Conservation (phyloP, 192 early-diverging fungal species). For the Umbelopsis sp. region DNA sequence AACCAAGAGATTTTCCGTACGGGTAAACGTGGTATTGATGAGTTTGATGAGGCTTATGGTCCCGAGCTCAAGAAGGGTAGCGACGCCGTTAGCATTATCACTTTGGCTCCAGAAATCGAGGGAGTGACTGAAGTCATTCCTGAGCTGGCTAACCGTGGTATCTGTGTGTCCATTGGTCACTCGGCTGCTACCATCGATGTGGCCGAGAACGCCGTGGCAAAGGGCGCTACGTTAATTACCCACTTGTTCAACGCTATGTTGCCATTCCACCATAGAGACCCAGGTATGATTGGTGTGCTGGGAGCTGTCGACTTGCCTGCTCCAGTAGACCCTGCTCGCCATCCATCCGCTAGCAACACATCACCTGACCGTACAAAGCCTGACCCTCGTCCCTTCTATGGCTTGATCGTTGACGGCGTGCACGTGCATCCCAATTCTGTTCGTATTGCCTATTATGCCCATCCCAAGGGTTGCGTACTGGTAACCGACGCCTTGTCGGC, state of each 20-base stretch:
- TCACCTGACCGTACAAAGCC: conserved; percentile 36
- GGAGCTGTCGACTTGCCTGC: conserved; percentile 51
- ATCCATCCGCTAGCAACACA: conserved; percentile 32
- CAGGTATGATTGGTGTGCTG: conserved; percentile 79
- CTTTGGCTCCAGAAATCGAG: conserved; percentile 78
- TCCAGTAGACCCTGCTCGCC: conserved; percentile 17
- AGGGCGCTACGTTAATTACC: conserved; percentile 74
- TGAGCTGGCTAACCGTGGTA: conserved; percentile 61
- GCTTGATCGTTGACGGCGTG: conserved; percentile 83
- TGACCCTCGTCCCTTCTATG: conserved; percentile 75
- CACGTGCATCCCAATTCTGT: conserved; percentile 83
- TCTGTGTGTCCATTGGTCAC: conserved; percentile 71
- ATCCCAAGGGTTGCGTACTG: conserved; percentile 74
- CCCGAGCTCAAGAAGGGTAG: conserved; percentile 45
- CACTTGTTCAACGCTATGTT: conserved; percentile 91
- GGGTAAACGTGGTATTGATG: conserved; percentile 60
- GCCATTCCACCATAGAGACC: conserved; percentile 86
- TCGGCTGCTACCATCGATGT: conserved; percentile 66
- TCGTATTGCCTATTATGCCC: conserved; percentile 80
- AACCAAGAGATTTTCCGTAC: conserved; percentile 49
- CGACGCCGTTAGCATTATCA: conserved; percentile 67
- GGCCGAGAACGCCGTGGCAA: conserved; percentile 61
- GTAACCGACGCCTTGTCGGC: conserved; percentile 86
- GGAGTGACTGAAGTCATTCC: conserved; percentile 70
- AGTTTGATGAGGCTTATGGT: conserved; percentile 76